Evolutionary conservation across 495 filamentous ascomycete species (phyloP), one percentile per base, ranked within the genome.

Genomic region (Cryomyces antarcticus): DNA sequence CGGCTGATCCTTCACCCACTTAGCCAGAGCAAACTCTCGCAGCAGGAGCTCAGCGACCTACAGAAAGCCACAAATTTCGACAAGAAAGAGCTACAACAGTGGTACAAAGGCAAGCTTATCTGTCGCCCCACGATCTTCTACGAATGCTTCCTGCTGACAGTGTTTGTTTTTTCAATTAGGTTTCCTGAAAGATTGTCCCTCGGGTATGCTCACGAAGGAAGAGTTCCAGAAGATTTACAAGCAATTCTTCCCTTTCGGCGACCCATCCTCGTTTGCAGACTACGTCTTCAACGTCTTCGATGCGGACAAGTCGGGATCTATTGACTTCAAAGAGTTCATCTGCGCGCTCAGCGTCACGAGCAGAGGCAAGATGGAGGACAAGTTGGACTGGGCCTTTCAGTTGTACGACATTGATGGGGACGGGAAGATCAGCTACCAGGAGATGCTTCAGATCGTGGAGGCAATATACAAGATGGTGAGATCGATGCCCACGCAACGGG

Each of bases 251-350:
- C 89, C 89, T 24, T 97, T 96, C 56, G 89, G 89, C 44, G 89
- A 97, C 57, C 89, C 89, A 1, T 88, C 84, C 0, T 84, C 81
- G 0, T 97, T 97, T 54, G 89, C 89, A 50, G 87, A 97, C 64
- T 95, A 97, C 60, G 92, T 97, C 33, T 97, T 97, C 67, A 93
- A 95, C 52, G 89, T 97, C 7, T 97, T 97, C 62, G 89, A 97
- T 59, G 78, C 83, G 48, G 89, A 97, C 64, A 87, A 93, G 54
- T 92, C 82, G 31, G 89, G 89, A 44, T 84, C 82, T 45, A 97
- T 97, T 57, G 89, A 97, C 68, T 97, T 97, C 64, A 96, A 97
- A 59, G 92, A 96, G 60, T 96, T 96, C 63, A 97, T 97, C 62
- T 95, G 92, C 65, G 92, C 89, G 17, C 65, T 97, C 37, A 94